phyloP scores from a whole-genome alignment of 2,329 filamentous ascomycete species.

The Didymella segeticola region DNA sequence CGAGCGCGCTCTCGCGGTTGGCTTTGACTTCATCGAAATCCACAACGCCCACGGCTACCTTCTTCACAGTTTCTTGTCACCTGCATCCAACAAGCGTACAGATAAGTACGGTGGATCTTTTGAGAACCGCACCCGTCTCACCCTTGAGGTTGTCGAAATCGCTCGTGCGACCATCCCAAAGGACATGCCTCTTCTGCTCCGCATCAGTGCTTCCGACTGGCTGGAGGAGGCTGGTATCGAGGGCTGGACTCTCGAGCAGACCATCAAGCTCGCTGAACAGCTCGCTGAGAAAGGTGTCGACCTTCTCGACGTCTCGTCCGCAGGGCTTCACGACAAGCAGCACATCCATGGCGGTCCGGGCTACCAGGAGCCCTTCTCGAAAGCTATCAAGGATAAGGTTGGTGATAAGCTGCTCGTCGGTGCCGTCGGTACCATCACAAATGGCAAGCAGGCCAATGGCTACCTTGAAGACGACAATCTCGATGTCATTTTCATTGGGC shows the following conservation, averaged over 20 bases:
- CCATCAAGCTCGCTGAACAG: constrained; percentile 67
- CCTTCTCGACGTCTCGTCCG: constrained; percentile 80
- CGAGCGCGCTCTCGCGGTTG: constrained; percentile 61
- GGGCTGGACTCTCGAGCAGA: constrained; percentile 73
- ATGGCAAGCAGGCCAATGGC: constrained; percentile 67
- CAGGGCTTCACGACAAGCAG: constrained; percentile 70
- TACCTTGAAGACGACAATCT: constrained; percentile 48
- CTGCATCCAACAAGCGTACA: constrained; percentile 71
- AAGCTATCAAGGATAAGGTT: constrained; percentile 74
- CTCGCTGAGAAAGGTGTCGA: constrained; percentile 79
- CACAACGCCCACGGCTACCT: constrained; percentile 84
- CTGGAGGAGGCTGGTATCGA: constrained; percentile 66
- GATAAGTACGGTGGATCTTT: constrained; percentile 73
- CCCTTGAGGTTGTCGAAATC: constrained; percentile 70
- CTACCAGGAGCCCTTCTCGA: constrained; percentile 78
- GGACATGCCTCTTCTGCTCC: constrained; percentile 73
- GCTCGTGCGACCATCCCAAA: constrained; percentile 69
- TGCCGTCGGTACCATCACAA: constrained; percentile 76
- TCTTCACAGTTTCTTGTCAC: constrained; percentile 72
- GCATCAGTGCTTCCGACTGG: constrained; percentile 79
- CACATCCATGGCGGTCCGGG: constrained; percentile 67
- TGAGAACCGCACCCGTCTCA: constrained; percentile 73
- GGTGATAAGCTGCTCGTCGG: constrained; percentile 74
- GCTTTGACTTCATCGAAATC: constrained; percentile 80
- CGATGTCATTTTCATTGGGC: constrained; percentile 76